Evolutionary conservation across 2,329 filamentous ascomycete genomes (phyloP).

Genomic region (Knoxdaviesia capensis): DNA sequence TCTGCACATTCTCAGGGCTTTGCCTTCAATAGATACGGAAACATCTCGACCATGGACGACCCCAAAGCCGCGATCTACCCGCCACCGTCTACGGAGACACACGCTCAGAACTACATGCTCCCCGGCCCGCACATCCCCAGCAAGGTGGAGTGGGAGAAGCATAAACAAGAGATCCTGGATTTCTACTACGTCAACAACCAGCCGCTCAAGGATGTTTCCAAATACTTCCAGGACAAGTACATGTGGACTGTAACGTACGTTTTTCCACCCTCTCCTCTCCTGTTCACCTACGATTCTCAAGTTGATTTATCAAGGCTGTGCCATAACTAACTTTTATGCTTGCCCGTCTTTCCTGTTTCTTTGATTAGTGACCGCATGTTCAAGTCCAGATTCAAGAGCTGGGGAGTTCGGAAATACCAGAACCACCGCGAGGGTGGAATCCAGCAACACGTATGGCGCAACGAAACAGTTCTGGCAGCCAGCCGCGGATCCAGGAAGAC

Average conservation of each 20-base stretch:
- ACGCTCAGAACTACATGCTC: no score
- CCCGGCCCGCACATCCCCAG: background rate
- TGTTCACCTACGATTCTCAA: no score
- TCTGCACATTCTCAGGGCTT: no score
- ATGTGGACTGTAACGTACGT: slow-evolving; percentile 5
- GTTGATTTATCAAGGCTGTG: background rate
- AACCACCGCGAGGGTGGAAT: background rate
- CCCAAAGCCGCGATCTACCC: no score
- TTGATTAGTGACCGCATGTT: slow-evolving; percentile 4
- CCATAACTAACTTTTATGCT: slow-evolving; percentile 3
- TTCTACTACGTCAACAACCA: slow-evolving; percentile 3
- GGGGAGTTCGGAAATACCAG: slow-evolving; percentile 5
- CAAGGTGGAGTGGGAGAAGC: slow-evolving; percentile 4
- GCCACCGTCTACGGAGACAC: no score
- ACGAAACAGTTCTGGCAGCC: no score
- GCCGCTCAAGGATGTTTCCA: slow-evolving; percentile 4
- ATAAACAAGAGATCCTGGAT: slow-evolving; percentile 3
- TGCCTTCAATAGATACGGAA: no score
- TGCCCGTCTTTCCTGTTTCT: background rate
- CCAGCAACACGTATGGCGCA: no score
- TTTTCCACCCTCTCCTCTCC: background rate
- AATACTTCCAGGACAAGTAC: slow-evolving; percentile 3
- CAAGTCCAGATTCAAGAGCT: slow-evolving; percentile 5
- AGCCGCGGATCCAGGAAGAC: no score
- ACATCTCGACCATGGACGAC: no score